Conservation (phyloP, 768 basidiomycete genomes). For the Mrakia gelida region DNA sequence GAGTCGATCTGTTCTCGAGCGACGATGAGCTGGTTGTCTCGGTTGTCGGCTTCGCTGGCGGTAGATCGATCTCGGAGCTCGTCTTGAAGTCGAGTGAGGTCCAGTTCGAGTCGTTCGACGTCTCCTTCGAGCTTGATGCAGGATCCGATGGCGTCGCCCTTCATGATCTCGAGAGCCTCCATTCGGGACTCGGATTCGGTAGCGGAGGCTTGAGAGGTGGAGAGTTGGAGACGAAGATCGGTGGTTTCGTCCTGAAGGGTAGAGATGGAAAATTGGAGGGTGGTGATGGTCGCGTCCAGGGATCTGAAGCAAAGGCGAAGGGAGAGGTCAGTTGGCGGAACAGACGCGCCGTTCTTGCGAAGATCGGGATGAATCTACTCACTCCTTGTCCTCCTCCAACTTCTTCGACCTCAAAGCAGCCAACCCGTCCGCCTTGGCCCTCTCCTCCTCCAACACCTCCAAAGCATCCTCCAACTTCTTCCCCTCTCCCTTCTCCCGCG, state of each 20-base stretch:
- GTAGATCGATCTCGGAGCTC: constrained; percentile 3
- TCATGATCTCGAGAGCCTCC: not conserved
- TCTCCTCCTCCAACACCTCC: not conserved
- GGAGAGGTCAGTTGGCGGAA: not conserved
- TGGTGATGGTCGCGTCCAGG: not conserved
- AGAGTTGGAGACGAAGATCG: not conserved
- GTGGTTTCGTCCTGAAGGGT: not conserved
- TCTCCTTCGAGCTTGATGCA: constrained; percentile 7
- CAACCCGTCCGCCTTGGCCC: not conserved
- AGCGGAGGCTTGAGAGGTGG: not conserved
- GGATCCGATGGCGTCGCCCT: not conserved
- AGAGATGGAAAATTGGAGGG: not conserved
- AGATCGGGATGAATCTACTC: not conserved
- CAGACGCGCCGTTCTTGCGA: not conserved
- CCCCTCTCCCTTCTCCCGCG: not conserved
- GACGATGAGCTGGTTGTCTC: not conserved
- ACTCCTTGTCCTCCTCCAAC: constrained; percentile 6
- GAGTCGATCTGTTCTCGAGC: not conserved
- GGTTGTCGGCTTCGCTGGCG: not conserved
- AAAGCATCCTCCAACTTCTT: not conserved
- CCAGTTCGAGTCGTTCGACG: constrained; percentile 3
- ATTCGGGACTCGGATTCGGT: not conserved
- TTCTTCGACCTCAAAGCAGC: not conserved
- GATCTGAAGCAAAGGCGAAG: not conserved
- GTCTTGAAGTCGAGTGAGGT: not conserved